These are phyloP conservation scores for Suillus ampliporus DNA, from an alignment of 768 basidiomycete genomes.

Conservation along the genomic window DNA sequence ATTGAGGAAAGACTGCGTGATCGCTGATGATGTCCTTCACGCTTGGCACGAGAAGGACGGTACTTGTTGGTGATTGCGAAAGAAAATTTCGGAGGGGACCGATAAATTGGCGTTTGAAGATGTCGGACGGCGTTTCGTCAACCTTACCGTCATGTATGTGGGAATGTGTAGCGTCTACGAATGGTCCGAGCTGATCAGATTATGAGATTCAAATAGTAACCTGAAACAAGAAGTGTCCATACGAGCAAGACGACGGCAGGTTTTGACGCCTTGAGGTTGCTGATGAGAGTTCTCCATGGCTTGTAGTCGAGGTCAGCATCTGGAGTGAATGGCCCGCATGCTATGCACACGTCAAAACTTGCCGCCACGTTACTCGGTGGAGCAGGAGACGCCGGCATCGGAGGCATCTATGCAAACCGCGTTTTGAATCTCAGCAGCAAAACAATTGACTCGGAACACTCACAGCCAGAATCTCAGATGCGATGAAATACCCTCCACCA, in stretches of 20 bases:
- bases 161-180: constrained; percentile 81
- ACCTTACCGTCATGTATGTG: constrained; percentile 76
- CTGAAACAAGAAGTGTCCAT: constrained; percentile 19
- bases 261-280: constrained; percentile 62
- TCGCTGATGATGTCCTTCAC: constrained; percentile 79
- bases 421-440: background rate
- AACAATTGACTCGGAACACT: background rate
- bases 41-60: constrained; percentile 81
- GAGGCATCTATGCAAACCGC: constrained; percentile 59
- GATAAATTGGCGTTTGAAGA: constrained; percentile 73
- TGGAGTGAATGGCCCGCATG: constrained; percentile 85
- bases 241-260: constrained; percentile 86
- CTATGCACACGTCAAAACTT: constrained; percentile 70
- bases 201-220: constrained; percentile 8
- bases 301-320: constrained; percentile 80
- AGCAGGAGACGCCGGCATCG: constrained; percentile 52
- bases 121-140: constrained; percentile 61
- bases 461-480: constrained; percentile 82
- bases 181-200: constrained; percentile 80
- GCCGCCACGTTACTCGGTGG: constrained; percentile 41
- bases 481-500: constrained; percentile 86
- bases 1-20: constrained; percentile 88
- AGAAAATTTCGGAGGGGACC: constrained; percentile 62
- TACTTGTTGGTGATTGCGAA: constrained; percentile 65
- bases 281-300: constrained; percentile 68